Base-by-base conservation (phyloP, 1,284 basidiomycete species). In the Cerioporus squamosus region DNA sequence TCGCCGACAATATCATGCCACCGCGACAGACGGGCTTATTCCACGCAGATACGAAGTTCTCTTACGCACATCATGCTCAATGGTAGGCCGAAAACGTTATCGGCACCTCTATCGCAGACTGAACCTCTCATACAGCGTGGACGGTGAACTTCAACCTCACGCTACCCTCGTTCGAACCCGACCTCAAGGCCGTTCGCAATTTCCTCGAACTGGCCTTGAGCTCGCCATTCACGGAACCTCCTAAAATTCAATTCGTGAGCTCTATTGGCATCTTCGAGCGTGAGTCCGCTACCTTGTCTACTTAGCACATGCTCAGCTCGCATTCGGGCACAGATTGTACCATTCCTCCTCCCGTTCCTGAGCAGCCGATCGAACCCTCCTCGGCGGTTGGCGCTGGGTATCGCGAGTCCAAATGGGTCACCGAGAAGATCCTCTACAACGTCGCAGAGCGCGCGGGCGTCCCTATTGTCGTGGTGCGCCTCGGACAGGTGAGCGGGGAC, bases 401-500 rank as follows among this genome's bases (percentile, higher is more conserved):
- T 60, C 62, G 67, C 15, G 74, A 78, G 54, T 73, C 74, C 7
- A 79, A 79, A 59, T 79, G 75, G 73, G 71, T 78, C 1, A 69
- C 72, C 1, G 77, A 79, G 58, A 68, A 50, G 49, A 70, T 67
- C 24, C 64, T 66, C 43, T 59, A 40, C 66, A 68, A 51, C 17
- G 65, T 64, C 17, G 33, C 39, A 40, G 63, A 53, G 57, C 63
- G 53, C 44, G 67, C 58, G 1, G 58, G 59, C 1, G 56, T 80
- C 20, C 59, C 60, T 2, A 63, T 72, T 0, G 61, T 72, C 10
- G 64, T 75, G 6, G 69, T 79, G 1, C 73, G 80, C 17, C 72
- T 81, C 33, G 80, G 79, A 2, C 80, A 81, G 61, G 64, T 82
- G 22, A 71, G 71, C 42, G 79, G 80, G 2, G 61, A 63, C 9